Evolutionary conservation across 176 grass and related monocot genomes (phyloP).

Genomic region (Luzula sylvatica): DNA sequence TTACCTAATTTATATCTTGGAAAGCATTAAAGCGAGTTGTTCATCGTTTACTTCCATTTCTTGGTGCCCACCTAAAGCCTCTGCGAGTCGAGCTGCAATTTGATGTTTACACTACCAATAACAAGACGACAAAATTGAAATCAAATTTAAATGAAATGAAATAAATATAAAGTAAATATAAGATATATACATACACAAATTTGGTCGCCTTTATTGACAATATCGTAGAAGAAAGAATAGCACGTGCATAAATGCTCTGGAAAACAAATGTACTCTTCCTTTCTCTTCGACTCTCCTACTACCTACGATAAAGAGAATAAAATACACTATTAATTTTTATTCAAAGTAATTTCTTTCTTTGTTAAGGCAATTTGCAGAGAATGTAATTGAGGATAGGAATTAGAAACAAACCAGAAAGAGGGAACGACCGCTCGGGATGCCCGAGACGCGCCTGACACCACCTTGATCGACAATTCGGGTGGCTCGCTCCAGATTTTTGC

Average conservation of each 20-base stretch:
- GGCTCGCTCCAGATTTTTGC: constrained; percentile 85
- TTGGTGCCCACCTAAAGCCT: constrained; percentile 47
- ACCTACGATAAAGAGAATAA: constrained; percentile 31
- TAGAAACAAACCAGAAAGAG: constrained; percentile 54
- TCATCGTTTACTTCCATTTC: constrained; percentile 66
- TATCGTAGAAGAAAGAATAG: constrained; percentile 96
- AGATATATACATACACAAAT: constrained; percentile 41
- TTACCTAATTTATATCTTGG: constrained; percentile 48
- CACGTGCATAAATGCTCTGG: constrained; percentile 86
- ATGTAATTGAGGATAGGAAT: background rate
- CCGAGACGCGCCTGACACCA: constrained; percentile 56
- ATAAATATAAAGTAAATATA: background rate
- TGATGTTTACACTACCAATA: constrained; percentile 71
- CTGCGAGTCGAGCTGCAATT: constrained; percentile 81
- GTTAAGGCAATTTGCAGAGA: background rate
- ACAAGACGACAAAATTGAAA: too few relatives aligned
- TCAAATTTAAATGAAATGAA: background rate
- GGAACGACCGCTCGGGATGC: constrained; percentile 53
- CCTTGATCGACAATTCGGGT: constrained; percentile 79
- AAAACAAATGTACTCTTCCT: constrained; percentile 93
- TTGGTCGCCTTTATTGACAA: constrained; percentile 66
- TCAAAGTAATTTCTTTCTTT: background rate
- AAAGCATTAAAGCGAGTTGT: constrained; percentile 70
- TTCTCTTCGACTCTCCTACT: constrained; percentile 82
- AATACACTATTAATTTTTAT: background rate